A percentile compares a stretch with the other conserved stretches of the same genome.
Evolutionary conservation across 1,284 basidiomycete genomes (phyloP).

Genomic region (Apiotrichum mycotoxinovorans): DNA sequence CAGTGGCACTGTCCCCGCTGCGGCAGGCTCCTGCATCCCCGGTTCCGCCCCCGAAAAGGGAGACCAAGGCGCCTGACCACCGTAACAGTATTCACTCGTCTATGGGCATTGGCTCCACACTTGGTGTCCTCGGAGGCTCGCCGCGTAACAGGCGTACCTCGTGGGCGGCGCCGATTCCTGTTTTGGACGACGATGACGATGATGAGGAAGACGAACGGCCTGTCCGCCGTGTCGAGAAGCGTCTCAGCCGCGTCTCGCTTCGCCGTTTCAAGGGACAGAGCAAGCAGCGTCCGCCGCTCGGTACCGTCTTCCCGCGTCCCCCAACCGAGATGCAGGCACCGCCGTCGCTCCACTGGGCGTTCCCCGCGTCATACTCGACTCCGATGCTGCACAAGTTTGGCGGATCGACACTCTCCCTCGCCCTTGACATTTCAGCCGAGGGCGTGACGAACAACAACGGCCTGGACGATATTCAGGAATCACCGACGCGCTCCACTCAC

Average conservation of each 20-base stretch:
- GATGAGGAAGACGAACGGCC: slow-evolving; percentile 7
- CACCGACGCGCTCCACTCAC: neutral
- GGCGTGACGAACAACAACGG: slow-evolving; percentile 2
- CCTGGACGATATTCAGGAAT: slow-evolving; percentile 14
- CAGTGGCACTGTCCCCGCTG: neutral
- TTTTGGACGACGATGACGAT: slow-evolving; percentile 5
- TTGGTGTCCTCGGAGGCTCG: neutral
- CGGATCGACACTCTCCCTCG: slow-evolving; percentile 20
- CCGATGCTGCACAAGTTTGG: slow-evolving; percentile 24
- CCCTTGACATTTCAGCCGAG: slow-evolving; percentile 15
- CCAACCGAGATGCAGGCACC: slow-evolving; percentile 19
- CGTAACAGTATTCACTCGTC: neutral
- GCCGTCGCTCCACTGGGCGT: slow-evolving; percentile 23
- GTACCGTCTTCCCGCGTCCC: slow-evolving; percentile 22
- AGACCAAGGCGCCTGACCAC: neutral
- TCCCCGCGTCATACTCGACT: slow-evolving; percentile 23
- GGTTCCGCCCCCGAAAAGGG: too few species aligned
- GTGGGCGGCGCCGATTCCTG: slow-evolving; percentile 10
- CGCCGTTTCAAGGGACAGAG: slow-evolving; percentile 8
- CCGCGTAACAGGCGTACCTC: slow-evolving; percentile 8
- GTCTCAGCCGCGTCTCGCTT: slow-evolving; percentile 13
- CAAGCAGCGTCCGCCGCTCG: slow-evolving; percentile 19
- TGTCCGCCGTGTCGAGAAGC: slow-evolving; percentile 1
- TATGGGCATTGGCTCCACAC: neutral
- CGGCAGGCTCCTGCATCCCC: neutral